phyloP scores from a whole-genome alignment of 2,329 filamentous ascomycete genomes.

The Curvularia spicifera region DNA sequence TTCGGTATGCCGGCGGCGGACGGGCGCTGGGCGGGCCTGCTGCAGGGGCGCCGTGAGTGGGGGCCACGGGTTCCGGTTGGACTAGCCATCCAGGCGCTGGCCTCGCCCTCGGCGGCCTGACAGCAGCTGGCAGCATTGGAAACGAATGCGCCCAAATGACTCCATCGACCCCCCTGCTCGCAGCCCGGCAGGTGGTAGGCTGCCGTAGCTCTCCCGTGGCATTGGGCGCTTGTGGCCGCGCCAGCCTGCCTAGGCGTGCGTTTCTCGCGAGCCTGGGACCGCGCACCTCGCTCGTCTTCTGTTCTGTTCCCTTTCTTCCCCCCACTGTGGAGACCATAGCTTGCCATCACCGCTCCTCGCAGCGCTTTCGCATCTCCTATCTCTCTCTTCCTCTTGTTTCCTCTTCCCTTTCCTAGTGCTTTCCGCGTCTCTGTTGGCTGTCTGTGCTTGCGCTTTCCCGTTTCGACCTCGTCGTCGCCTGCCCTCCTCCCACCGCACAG shows the following conservation, averaged over 20 bases:
- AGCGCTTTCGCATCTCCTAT: conserved; percentile 46
- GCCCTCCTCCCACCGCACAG: conserved; percentile 22
- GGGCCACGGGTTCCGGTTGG: conserved; percentile 11
- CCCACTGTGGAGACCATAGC: conserved; percentile 45
- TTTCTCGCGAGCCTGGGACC: conserved; percentile 36
- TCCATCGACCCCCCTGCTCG: background rate
- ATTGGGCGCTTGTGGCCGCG: conserved; percentile 29
- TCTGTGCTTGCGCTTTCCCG: conserved; percentile 32
- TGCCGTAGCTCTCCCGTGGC: conserved; percentile 26
- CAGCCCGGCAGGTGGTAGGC: conserved; percentile 14
- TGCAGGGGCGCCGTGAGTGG: conserved; percentile 14
- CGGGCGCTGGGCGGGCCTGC: background rate
- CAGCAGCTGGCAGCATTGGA: background rate
- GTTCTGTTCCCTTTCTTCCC: conserved; percentile 37
- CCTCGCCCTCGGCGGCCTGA: background rate
- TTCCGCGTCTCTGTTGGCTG: conserved; percentile 37
- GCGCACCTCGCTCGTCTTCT: conserved; percentile 19
- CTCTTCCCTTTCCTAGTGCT: conserved; percentile 47
- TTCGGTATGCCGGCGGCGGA: background rate
- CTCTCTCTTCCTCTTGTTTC: conserved; percentile 46
- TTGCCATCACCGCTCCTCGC: conserved; percentile 46
- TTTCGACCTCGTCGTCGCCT: conserved; percentile 40
- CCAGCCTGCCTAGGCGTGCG: conserved; percentile 17
- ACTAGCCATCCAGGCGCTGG: background rate
- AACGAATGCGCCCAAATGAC: conserved; percentile 5